phyloP scores from a whole-genome alignment of 306 rosid genomes.

The Styphnolobium japonicum region DNA sequence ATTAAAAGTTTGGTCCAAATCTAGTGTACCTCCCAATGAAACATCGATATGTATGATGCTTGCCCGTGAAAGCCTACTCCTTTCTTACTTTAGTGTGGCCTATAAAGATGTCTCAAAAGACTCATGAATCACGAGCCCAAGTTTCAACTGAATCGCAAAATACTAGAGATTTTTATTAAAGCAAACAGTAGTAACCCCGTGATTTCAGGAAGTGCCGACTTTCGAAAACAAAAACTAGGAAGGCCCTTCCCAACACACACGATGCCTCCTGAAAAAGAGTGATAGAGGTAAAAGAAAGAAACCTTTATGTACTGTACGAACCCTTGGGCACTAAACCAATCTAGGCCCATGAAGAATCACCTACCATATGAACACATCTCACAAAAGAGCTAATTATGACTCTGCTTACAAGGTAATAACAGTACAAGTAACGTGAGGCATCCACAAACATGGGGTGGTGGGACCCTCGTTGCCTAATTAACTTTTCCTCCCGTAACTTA shows the following conservation, averaged over 20 bases:
- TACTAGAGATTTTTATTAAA: constrained; percentile 15
- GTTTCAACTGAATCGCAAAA: constrained; percentile 29
- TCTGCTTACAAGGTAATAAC: too few relatives aligned
- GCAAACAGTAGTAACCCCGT: constrained; percentile 25
- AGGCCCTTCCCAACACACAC: constrained; percentile 12
- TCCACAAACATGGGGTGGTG: too few relatives aligned
- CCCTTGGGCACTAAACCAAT: too few relatives aligned
- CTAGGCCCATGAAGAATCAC: too few relatives aligned
- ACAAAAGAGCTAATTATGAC: too few relatives aligned
- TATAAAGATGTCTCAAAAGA: constrained; percentile 21
- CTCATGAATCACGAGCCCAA: constrained; percentile 30
- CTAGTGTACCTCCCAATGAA: too few relatives aligned
- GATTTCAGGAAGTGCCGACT: constrained; percentile 1
- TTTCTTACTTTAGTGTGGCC: constrained; percentile 23
- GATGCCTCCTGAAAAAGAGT: background rate
- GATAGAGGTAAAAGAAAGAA: background rate
- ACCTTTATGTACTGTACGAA: too few relatives aligned
- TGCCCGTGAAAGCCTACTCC: constrained; percentile 26
- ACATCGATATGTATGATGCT: background rate
- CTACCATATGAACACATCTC: too few relatives aligned
- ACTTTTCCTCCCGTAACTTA: too few relatives aligned
- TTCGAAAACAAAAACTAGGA: background rate
- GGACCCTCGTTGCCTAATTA: too few relatives aligned
- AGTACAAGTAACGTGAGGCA: too few relatives aligned
- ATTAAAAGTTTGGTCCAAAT: too few relatives aligned